phyloP scores from a whole-genome alignment of 2,329 filamentous ascomycete genomes.

The Pseudocercospora vitis region DNA sequence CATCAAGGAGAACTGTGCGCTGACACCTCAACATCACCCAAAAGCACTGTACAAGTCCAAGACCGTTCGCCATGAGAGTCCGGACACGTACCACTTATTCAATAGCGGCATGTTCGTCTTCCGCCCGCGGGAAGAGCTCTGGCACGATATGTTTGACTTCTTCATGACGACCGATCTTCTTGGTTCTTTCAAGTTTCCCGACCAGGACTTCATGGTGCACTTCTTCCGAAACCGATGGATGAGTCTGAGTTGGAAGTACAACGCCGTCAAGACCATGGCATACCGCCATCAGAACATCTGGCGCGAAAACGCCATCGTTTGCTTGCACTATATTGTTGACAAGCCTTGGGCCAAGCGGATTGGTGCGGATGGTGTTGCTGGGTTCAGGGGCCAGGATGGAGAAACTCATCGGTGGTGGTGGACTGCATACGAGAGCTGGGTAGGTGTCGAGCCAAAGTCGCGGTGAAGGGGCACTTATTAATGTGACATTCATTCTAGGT shows the following conservation, averaged over 20 bases:
- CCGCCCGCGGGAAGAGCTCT: constrained; percentile 43
- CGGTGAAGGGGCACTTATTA: not conserved
- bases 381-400: constrained; percentile 51
- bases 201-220: constrained; percentile 54
- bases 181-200: constrained; percentile 51
- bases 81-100: constrained; percentile 41
- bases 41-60: constrained; percentile 38
- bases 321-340: constrained; percentile 55
- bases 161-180: constrained; percentile 45
- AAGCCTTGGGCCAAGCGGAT: constrained; percentile 54
- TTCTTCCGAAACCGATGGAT: constrained; percentile 48
- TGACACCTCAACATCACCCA: constrained; percentile 42
- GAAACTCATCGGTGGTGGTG: constrained; percentile 55
- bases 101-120: constrained; percentile 57
- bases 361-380: constrained; percentile 44
- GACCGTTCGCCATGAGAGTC: constrained; percentile 30
- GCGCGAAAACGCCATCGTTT: constrained; percentile 48
- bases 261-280: constrained; percentile 55
- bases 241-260: constrained; percentile 51
- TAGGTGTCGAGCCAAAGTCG: constrained; percentile 1
- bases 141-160: constrained; percentile 42
- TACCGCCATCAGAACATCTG: constrained; percentile 54
- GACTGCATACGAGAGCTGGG: constrained; percentile 47
- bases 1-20: constrained; percentile 50
- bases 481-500: constrained; percentile 1